Evolutionary conservation across 2,329 filamentous ascomycete species (phyloP).

Genomic region (Pseudogymnoascus sp.): DNA sequence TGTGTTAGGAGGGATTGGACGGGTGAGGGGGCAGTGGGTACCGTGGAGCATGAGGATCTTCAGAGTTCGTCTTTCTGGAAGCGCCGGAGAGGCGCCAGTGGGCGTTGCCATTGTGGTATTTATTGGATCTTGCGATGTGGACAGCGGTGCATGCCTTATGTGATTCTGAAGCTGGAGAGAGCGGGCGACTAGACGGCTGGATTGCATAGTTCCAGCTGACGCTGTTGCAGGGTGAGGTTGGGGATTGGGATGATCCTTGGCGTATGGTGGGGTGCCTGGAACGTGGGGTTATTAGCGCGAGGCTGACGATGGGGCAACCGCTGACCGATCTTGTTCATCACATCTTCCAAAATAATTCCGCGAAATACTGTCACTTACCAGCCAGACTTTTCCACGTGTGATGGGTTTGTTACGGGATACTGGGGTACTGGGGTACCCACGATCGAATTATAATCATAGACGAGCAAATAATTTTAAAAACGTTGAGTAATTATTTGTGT

Average conservation of each 20-base stretch:
- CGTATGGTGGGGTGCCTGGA: background rate
- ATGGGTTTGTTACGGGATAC: background rate
- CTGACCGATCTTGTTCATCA: background rate
- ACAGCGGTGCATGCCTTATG: background rate
- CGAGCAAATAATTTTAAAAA: background rate
- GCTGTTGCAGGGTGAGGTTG: background rate
- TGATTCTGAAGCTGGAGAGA: slow-evolving; percentile 6
- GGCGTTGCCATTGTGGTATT: slow-evolving; percentile 6
- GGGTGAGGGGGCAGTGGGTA: slow-evolving; percentile 27
- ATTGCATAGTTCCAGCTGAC: background rate
- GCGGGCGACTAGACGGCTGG: background rate
- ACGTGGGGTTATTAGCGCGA: slow-evolving; percentile 2
- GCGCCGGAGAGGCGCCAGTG: background rate
- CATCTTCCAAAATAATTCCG: background rate
- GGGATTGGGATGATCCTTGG: background rate
- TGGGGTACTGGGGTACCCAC: background rate
- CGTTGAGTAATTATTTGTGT: background rate
- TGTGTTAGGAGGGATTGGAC: background rate
- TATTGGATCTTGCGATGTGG: background rate
- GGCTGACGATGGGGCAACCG: background rate
- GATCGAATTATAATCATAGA: background rate
- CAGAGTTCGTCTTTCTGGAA: slow-evolving; percentile 24
- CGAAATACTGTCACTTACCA: background rate
- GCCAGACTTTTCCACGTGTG: background rate
- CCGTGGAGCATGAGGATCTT: slow-evolving; percentile 75